A percentile compares a stretch with the other conserved stretches of the same genome.
These are phyloP conservation scores for Wickerhamiella vanderwaltii DNA, from an alignment of 805 yeast genomes.

Conservation along the genomic window DNA sequence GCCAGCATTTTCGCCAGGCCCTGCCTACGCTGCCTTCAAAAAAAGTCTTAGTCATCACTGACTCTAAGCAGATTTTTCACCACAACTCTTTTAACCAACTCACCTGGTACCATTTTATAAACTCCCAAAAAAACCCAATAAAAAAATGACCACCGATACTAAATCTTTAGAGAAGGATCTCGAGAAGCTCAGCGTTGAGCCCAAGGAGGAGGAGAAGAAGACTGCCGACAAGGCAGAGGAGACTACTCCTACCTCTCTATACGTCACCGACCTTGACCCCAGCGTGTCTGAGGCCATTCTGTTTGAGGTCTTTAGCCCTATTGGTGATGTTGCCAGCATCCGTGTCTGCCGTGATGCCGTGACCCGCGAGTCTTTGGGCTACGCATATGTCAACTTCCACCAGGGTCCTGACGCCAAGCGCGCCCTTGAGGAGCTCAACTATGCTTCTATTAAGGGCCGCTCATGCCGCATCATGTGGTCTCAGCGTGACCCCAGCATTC, in stretches of 20 bases:
- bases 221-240: conserved; percentile 26
- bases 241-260: conserved; percentile 53
- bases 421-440: conserved; percentile 93
- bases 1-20: too few relatives aligned
- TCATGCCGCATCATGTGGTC: conserved; percentile 99
- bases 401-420: conserved; percentile 78
- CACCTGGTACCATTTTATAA: conserved; percentile 5
- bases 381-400: conserved; percentile 96
- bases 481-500: conserved; percentile 92
- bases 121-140: conserved; percentile 1
- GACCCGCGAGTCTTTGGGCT: conserved; percentile 92
- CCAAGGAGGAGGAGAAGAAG: conserved; percentile 21
- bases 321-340: conserved; percentile 91
- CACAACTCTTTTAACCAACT: neutral
- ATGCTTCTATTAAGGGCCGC: conserved; percentile 83
- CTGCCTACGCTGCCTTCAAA: too few relatives aligned
- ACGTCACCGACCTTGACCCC: conserved; percentile 94
- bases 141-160: conserved; percentile 21
- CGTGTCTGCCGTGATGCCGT: conserved; percentile 99
- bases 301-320: conserved; percentile 86
- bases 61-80: conserved; percentile 11
- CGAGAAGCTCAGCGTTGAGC: conserved; percentile 25
- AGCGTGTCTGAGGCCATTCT: conserved; percentile 86
- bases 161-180: conserved; percentile 29
- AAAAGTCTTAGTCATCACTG: neutral